phyloP scores from a whole-genome alignment of 75 land plant genomes.

The Pinus taeda region DNA sequence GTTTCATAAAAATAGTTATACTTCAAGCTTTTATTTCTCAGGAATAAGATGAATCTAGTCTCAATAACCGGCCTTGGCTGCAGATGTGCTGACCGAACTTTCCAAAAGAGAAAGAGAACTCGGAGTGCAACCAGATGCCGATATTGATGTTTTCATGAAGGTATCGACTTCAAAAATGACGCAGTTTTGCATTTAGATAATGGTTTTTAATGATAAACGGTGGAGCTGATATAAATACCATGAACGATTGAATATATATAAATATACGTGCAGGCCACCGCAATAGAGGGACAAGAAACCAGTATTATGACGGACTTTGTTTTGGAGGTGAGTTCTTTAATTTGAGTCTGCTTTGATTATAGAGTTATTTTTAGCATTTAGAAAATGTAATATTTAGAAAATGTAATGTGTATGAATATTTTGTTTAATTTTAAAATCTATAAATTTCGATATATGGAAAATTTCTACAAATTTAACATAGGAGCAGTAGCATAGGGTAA shows the following conservation, averaged over 20 bases:
- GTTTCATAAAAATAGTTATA: too few species aligned
- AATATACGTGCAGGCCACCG: constrained; percentile 26
- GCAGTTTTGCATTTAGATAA: too few species aligned
- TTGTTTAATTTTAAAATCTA: too few species aligned
- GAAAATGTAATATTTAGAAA: too few species aligned
- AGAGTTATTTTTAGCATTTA: too few species aligned
- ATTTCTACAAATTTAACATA: too few species aligned
- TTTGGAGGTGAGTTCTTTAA: constrained; percentile 21
- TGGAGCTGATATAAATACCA: too few species aligned
- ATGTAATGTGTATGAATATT: too few species aligned
- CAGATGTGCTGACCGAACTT: constrained; percentile 39
- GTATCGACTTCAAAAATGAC: not conserved
- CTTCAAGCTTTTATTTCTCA: too few species aligned
- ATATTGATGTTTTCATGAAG: constrained; percentile 45
- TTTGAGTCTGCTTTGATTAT: too few species aligned
- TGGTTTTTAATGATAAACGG: too few species aligned
- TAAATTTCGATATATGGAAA: not conserved
- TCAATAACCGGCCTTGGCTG: not conserved
- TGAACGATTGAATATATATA: not conserved
- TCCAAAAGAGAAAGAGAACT: constrained; percentile 30
- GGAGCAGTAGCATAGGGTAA: not conserved
- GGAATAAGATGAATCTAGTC: too few species aligned
- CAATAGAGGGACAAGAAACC: constrained; percentile 29
- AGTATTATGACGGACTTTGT: constrained; percentile 39
- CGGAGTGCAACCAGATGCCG: not conserved